Percentiles rank a stretch among this genome's conserved stretches.
Evolutionary conservation across 805 yeast genomes (phyloP).

Genomic region (Hanseniaspora singularis): DNA sequence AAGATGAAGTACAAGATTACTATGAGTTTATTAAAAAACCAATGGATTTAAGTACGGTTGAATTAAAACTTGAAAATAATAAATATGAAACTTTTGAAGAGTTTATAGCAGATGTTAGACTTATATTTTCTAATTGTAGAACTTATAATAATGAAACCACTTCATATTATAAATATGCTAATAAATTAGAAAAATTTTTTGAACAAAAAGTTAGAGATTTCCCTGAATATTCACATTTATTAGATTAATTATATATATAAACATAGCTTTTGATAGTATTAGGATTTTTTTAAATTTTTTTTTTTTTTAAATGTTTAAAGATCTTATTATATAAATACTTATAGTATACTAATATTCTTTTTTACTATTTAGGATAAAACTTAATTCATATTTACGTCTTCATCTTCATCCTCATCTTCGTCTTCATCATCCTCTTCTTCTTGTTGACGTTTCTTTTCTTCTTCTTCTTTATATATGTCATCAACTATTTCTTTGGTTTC

Average conservation of each 20-base stretch:
- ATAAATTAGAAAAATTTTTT: slow-evolving; percentile 81
- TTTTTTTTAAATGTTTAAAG: too few relatives aligned
- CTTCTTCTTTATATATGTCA: slow-evolving; percentile 57
- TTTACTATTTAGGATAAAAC: too few relatives aligned
- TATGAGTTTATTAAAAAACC: slow-evolving; percentile 95
- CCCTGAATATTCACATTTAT: slow-evolving; percentile 79
- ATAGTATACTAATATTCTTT: too few relatives aligned
- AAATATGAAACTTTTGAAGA: slow-evolving; percentile 84
- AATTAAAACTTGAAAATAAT: slow-evolving; percentile 80
- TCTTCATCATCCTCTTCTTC: slow-evolving; percentile 65
- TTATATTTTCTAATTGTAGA: slow-evolving; percentile 84
- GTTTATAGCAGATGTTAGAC: slow-evolving; percentile 74
- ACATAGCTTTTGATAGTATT: background rate
- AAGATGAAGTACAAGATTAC: slow-evolving; percentile 90
- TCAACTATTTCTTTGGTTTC: slow-evolving; percentile 74
- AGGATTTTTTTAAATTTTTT: too few relatives aligned
- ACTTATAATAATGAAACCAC: slow-evolving; percentile 88
- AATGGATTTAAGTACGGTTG: slow-evolving; percentile 95
- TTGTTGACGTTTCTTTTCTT: slow-evolving; percentile 41
- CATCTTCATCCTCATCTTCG: slow-evolving; percentile 15
- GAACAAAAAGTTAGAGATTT: slow-evolving; percentile 70
- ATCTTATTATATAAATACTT: too few relatives aligned
- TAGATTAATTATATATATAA: slow-evolving; percentile 35
- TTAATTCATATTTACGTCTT: slow-evolving; percentile 27
- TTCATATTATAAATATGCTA: slow-evolving; percentile 90